A percentile compares a stretch with the other conserved stretches of the same genome.
phyloP scores from a whole-genome alignment of 2,329 filamentous ascomycete species.

The Colletotrichum magnum region DNA sequence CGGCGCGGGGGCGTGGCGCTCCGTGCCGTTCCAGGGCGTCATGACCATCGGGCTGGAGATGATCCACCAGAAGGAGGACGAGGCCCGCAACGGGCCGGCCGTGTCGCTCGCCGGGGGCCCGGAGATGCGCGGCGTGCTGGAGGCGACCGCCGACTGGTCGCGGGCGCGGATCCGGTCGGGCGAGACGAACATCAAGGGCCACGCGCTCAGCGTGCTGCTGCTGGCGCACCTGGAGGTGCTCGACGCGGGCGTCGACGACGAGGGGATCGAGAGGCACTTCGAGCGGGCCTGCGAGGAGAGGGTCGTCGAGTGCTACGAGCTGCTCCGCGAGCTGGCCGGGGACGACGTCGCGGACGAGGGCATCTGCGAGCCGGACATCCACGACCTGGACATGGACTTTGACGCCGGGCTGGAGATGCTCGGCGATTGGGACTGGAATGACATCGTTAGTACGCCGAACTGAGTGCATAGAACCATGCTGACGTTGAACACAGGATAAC shows the following conservation, averaged over 20 bases:
- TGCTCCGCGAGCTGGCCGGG: slow-evolving; percentile 53
- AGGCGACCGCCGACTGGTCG: slow-evolving; percentile 49
- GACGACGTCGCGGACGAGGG: slow-evolving; percentile 33
- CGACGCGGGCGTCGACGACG: slow-evolving; percentile 46
- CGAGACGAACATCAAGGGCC: slow-evolving; percentile 60
- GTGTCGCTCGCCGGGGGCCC: slow-evolving; percentile 46
- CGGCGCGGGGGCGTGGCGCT: slow-evolving; percentile 59
- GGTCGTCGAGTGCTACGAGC: slow-evolving; percentile 47
- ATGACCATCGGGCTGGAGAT: slow-evolving; percentile 63
- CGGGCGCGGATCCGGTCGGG: slow-evolving; percentile 55
- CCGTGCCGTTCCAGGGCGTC: slow-evolving; percentile 55
- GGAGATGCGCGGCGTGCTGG: slow-evolving; percentile 51
- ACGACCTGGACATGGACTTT: slow-evolving; percentile 37
- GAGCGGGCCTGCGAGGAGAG: slow-evolving; percentile 46
- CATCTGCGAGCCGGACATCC: slow-evolving; percentile 9
- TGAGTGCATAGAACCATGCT: slow-evolving; percentile 42
- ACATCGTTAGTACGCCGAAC: slow-evolving; percentile 50
- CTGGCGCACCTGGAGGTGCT: slow-evolving; percentile 54
- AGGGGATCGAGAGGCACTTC: slow-evolving; percentile 50
- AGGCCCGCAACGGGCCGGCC: slow-evolving; percentile 49
- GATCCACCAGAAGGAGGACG: slow-evolving; percentile 59
- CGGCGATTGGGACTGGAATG: slow-evolving; percentile 48
- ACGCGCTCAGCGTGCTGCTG: slow-evolving; percentile 52
- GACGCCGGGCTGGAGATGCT: slow-evolving; percentile 41
- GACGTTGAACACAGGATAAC: slow-evolving; percentile 32